These are phyloP conservation scores for Quercus phellos DNA, from an alignment of 331 rosid species.

Conservation along the genomic window DNA sequence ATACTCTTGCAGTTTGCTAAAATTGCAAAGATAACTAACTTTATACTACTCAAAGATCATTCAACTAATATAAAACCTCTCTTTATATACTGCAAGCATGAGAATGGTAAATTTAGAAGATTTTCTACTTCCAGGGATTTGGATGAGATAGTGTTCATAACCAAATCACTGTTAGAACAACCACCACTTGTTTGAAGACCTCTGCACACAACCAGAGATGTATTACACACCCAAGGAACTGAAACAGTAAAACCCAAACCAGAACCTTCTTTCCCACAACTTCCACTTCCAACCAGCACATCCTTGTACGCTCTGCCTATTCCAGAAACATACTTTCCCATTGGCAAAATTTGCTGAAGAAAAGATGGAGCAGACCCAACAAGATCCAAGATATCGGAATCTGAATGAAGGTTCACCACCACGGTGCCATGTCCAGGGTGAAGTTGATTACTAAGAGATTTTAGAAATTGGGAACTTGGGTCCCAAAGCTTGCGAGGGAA, in stretches of 20 bases:
- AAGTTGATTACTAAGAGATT: constrained; percentile 56
- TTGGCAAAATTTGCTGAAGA: constrained; percentile 48
- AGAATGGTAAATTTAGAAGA: constrained; percentile 61
- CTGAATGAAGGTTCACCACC: constrained; percentile 94
- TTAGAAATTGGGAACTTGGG: constrained; percentile 59
- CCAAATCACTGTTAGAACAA: constrained; percentile 29
- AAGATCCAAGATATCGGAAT: constrained; percentile 42
- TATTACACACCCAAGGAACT: constrained; percentile 87
- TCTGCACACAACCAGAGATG: constrained; percentile 80
- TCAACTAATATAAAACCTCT: constrained; percentile 62
- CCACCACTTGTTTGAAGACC: constrained; percentile 36
- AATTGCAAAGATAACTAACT: background rate
- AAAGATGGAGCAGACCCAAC: constrained; percentile 51
- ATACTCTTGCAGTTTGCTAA: no score
- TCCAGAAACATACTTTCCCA: constrained; percentile 61
- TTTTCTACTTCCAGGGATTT: constrained; percentile 72
- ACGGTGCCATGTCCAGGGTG: constrained; percentile 86
- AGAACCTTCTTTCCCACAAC: constrained; percentile 26
- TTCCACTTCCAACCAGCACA: constrained; percentile 41
- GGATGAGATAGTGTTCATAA: constrained; percentile 41
- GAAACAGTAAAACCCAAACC: constrained; percentile 82
- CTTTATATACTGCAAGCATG: constrained; percentile 70
- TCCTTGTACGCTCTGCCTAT: constrained; percentile 73
- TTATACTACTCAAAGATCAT: constrained; percentile 15
- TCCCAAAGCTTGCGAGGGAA: constrained; percentile 80